phyloP scores from a whole-genome alignment of 202 grass and related monocot species.

The Carex sylvatica region DNA sequence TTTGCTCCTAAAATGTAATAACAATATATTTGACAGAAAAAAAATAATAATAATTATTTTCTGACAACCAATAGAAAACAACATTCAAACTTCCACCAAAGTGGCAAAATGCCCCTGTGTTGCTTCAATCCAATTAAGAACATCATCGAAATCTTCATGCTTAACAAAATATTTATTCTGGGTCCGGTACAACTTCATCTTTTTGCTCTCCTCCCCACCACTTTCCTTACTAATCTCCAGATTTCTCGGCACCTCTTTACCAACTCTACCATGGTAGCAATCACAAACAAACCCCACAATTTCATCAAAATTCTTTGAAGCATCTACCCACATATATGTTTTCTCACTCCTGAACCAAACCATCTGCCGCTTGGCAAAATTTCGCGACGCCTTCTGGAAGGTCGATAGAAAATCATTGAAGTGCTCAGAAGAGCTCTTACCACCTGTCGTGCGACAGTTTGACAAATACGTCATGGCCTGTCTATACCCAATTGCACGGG shows the following conservation, averaged over 20 bases:
- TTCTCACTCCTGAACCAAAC: constrained; percentile 84
- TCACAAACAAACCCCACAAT: constrained; percentile 56
- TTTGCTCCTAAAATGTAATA: neutral
- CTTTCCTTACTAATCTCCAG: constrained; percentile 71
- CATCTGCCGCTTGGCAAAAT: constrained; percentile 87
- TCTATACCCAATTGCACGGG: constrained; percentile 73
- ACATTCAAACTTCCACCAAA: neutral
- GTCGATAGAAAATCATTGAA: constrained; percentile 54
- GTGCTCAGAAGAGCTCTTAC: constrained; percentile 51
- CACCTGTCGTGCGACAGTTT: constrained; percentile 52
- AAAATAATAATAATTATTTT: neutral
- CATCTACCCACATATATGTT: constrained; percentile 73
- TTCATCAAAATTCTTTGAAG: constrained; percentile 51
- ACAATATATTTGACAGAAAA: neutral
- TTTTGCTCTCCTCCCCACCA: constrained; percentile 31
- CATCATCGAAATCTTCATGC: constrained; percentile 41
- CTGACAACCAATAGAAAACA: neutral
- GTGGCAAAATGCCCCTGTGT: constrained; percentile 33
- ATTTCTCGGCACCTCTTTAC: constrained; percentile 48
- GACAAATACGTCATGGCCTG: constrained; percentile 77
- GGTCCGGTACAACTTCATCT: constrained; percentile 64
- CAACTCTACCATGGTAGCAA: constrained; percentile 35
- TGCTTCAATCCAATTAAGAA: constrained; percentile 70
- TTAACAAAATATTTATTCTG: constrained; percentile 62
- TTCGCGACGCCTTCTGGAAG: constrained; percentile 68